Conservation (phyloP, 371 early-diverging fungal genomes). For the Chytridium lagenaria region DNA sequence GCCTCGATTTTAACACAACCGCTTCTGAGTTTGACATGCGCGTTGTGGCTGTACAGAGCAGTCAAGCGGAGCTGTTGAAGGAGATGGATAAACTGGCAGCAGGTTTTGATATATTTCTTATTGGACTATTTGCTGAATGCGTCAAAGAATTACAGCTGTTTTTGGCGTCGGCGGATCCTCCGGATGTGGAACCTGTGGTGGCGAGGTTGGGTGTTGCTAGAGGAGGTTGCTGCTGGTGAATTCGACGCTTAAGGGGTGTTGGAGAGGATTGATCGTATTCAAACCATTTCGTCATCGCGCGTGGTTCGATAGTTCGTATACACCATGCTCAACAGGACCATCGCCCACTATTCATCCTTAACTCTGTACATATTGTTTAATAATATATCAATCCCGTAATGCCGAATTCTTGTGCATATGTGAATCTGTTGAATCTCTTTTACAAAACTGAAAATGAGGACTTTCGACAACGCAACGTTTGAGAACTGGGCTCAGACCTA, state of each 20-base stretch:
- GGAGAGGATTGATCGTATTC: constrained; percentile 31
- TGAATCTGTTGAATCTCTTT: too few relatives aligned
- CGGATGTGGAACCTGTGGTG: constrained; percentile 31
- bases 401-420: too few relatives aligned
- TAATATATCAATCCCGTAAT: too few relatives aligned
- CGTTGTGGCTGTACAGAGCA: constrained; percentile 38
- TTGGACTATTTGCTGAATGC: background rate
- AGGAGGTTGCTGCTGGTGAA: constrained; percentile 27
- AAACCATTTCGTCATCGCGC: background rate
- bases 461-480: constrained; percentile 14
- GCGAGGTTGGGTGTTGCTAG: constrained; percentile 24
- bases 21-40: constrained; percentile 44
- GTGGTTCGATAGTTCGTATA: too few relatives aligned
- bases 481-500: constrained; percentile 80
- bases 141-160: constrained; percentile 33
- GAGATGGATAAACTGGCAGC: constrained; percentile 39
- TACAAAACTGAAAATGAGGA: background rate
- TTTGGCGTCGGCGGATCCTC: constrained; percentile 30
- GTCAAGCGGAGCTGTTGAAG: constrained; percentile 41
- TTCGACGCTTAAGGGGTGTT: constrained; percentile 7
- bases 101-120: constrained; percentile 18
- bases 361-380: too few relatives aligned
- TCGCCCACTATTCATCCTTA: too few relatives aligned
- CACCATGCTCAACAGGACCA: too few relatives aligned
- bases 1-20: constrained; percentile 24